Evolutionary conservation across 2,329 filamentous ascomycete species (phyloP).

Genomic region (Fusarium sublunatum): DNA sequence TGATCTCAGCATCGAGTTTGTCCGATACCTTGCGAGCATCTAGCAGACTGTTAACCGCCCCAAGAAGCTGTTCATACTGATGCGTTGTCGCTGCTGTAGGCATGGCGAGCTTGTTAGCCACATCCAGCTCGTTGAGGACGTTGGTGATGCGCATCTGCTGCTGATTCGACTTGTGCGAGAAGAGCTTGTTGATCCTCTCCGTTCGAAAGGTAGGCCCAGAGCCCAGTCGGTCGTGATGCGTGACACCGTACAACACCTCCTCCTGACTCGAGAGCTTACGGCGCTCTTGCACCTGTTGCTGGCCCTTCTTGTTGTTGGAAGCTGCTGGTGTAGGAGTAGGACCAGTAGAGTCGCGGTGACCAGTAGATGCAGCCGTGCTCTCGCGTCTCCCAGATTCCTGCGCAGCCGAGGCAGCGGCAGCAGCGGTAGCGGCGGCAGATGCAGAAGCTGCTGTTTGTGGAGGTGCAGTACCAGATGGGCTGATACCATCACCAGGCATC

Average conservation of each 20-base stretch:
- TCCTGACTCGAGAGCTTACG: conserved; percentile 80
- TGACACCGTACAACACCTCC: conserved; percentile 83
- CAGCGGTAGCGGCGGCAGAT: conserved; percentile 25
- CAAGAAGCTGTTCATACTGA: conserved; percentile 76
- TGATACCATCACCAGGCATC: conserved; percentile 68
- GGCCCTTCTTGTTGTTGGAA: conserved; percentile 62
- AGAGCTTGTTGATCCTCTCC: conserved; percentile 81
- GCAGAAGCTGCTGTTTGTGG: conserved; percentile 43
- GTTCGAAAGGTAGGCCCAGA: conserved; percentile 92
- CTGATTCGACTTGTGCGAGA: conserved; percentile 79
- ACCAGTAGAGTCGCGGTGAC: conserved; percentile 51
- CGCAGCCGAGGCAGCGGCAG: conserved; percentile 47
- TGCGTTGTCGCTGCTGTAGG: conserved; percentile 78
- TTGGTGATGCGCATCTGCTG: conserved; percentile 81
- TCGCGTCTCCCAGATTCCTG: conserved; percentile 60
- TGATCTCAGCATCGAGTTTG: conserved; percentile 79
- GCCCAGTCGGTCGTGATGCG: conserved; percentile 84
- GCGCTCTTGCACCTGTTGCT: conserved; percentile 60
- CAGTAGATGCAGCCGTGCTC: conserved; percentile 62
- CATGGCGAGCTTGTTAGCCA: conserved; percentile 76
- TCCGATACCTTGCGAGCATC: conserved; percentile 80
- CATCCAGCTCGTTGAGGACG: conserved; percentile 76
- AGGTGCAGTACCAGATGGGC: conserved; percentile 56
- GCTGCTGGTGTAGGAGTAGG: conserved; percentile 50
- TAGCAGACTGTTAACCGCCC: conserved; percentile 74